These are phyloP conservation scores for Clohesyomyces aquaticus DNA, from an alignment of 495 filamentous ascomycete genomes.

Conservation along the genomic window DNA sequence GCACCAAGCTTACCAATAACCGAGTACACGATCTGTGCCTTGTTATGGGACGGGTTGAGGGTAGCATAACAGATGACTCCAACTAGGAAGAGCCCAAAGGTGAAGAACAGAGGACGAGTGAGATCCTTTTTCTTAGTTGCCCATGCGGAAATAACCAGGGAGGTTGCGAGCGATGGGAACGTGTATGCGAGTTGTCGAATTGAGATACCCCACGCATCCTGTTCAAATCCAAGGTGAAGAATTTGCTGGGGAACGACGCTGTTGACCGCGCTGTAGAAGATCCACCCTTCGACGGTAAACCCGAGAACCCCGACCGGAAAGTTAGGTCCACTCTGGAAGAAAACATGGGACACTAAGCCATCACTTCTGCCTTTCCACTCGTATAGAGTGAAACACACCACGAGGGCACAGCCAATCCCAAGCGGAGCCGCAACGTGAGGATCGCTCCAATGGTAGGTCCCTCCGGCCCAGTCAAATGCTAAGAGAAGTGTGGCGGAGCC, in stretches of 20 bases:
- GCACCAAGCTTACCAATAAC: slow-evolving; percentile 43
- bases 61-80: slow-evolving; percentile 55
- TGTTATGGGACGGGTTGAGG: slow-evolving; percentile 52
- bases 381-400: slow-evolving; percentile 46
- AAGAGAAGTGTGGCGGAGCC: slow-evolving; percentile 55
- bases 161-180: slow-evolving; percentile 19
- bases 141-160: slow-evolving; percentile 47
- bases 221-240: slow-evolving; percentile 57
- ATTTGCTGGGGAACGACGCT: slow-evolving; percentile 56
- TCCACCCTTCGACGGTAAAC: slow-evolving; percentile 60
- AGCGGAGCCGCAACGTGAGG: slow-evolving; percentile 55
- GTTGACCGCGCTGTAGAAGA: slow-evolving; percentile 61
- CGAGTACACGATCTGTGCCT: slow-evolving; percentile 53
- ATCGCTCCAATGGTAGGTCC: slow-evolving; percentile 53
- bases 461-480: slow-evolving; percentile 57
- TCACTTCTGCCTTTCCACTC: slow-evolving; percentile 59
- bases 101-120: slow-evolving; percentile 52
- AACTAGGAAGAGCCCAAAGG: slow-evolving; percentile 53
- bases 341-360: slow-evolving; percentile 57
- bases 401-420: slow-evolving; percentile 49
- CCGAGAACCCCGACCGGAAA: slow-evolving; percentile 57
- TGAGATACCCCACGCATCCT: slow-evolving; percentile 48
- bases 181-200: slow-evolving; percentile 54
- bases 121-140: slow-evolving; percentile 56
- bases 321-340: slow-evolving; percentile 56